Evolutionary conservation across 2,329 filamentous ascomycete genomes (phyloP), one percentile per base, ranked within the genome.

Genomic region (Leptographium flavum): DNA sequence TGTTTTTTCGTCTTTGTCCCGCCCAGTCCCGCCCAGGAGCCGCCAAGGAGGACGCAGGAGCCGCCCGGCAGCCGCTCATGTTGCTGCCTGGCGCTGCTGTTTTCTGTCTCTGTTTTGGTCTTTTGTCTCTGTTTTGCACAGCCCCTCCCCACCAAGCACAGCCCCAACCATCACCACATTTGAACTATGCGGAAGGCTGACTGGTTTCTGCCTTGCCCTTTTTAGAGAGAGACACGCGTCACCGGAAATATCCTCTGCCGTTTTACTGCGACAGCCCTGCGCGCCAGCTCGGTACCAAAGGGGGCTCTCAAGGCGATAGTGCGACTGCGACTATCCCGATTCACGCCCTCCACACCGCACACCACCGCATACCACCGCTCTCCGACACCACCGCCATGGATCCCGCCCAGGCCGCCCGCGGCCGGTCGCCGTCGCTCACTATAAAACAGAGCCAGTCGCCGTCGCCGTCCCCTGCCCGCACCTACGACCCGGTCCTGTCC

Each of bases 381-480:
- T 23, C 37, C 43, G 43, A 45, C 40, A 14, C 22, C 35, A 46
- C 39, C 45, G 57, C 55, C 56, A 74, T 75, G 70, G 71, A 76
- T 64, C 66, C 69, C 60, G 69, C 71, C 51, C 57, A 62, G 56
- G 55, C 58, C 55, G 59, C 56, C 52, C 67, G 73, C 59, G 75
- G 75, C 58, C 76, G 76, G 58, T 81, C 78, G 54, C 74, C 71
- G 58, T 60, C 67, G 66, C 70, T 47, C n/a, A 17, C 77, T 79
- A 81, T 83, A 80, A 82, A 73, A 61, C 76, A 77, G 60, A 73
- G 67, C 53, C 77, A 76, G 61, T 81, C 79, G 55, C 74, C 77
- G 55, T 76, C 76, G 11, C 49, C 45, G 11, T 53, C 52, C 58
- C 73, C 73, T 60, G 71, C 60, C 56, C 61, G 63, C 62, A 68